Conservation (phyloP, 2,329 filamentous ascomycete genomes). For the Paecilomyces fulvus region DNA sequence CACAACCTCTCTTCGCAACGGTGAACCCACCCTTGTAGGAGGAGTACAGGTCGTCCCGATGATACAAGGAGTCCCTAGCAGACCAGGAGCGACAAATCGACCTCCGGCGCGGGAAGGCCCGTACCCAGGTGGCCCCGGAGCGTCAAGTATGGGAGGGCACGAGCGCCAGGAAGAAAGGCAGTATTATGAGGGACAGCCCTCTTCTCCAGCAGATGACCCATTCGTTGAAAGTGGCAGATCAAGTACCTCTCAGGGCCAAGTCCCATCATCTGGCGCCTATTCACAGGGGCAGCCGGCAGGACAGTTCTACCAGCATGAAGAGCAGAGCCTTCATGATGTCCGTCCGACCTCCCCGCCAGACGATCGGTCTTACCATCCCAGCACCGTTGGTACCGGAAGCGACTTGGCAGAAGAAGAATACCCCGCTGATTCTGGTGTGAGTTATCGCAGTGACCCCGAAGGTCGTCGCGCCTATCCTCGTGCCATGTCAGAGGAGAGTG, state of each 20-base stretch:
- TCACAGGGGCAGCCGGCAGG: conserved; percentile 21
- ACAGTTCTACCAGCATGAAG: conserved; percentile 33
- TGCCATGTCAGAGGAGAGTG: conserved; percentile 41
- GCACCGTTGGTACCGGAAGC: conserved; percentile 39
- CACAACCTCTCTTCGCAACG: conserved; percentile 74
- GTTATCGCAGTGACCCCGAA: conserved; percentile 53
- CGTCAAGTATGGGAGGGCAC: conserved; percentile 22
- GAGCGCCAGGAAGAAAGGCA: conserved; percentile 29
- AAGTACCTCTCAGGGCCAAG: background rate
- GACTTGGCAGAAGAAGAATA: conserved; percentile 65
- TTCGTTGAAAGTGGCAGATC: conserved; percentile 45
- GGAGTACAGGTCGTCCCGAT: conserved; percentile 94
- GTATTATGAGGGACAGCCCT: conserved; percentile 43
- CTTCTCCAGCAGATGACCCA: conserved; percentile 52
- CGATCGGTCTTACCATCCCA: conserved; percentile 41
- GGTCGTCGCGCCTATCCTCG: conserved; percentile 50
- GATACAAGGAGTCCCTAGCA: conserved; percentile 60
- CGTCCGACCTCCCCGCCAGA: conserved; percentile 39
- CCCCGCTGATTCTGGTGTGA: conserved; percentile 53
- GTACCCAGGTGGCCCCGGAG: conserved; percentile 27
- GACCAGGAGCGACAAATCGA: conserved; percentile 41
- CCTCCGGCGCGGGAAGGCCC: conserved; percentile 40
- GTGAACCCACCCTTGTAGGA: conserved; percentile 79
- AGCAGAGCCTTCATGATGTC: conserved; percentile 19
- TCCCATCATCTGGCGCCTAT: conserved; percentile 12